Evolutionary conservation across 2,329 filamentous ascomycete genomes (phyloP).

Genomic region (Metarhizium robertsii): DNA sequence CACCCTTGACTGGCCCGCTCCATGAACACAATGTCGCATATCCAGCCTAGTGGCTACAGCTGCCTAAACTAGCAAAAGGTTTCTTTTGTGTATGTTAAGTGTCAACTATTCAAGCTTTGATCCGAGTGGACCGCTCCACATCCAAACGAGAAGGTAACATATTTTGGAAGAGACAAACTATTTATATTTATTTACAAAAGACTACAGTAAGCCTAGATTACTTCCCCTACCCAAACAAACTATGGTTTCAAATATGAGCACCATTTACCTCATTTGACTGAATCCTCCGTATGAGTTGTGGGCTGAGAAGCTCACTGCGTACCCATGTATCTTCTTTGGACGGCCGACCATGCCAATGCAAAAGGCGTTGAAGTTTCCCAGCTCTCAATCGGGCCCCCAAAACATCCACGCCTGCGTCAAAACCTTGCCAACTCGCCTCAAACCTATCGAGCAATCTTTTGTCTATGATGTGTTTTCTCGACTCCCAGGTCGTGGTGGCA

Average conservation of each 20-base stretch:
- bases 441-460: constrained; percentile 3
- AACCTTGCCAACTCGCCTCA: constrained; percentile 4
- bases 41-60: no score
- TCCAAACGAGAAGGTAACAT: no score
- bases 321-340: constrained; percentile 4
- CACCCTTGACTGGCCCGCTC: no score
- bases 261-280: not conserved
- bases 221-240: no score
- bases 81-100: no score
- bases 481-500: not conserved
- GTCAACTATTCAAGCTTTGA: no score
- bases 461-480: constrained; percentile 2
- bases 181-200: no score
- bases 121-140: no score
- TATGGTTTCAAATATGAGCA: not conserved
- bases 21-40: no score
- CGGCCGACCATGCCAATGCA: constrained; percentile 8
- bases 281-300: not conserved
- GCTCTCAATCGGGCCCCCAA: not conserved
- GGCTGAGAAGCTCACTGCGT: not conserved
- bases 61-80: no score
- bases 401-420: constrained; percentile 3
- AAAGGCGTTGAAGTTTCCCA: constrained; percentile 1
- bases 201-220: no score
- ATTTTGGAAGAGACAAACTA: no score